Conservation (phyloP, 495 filamentous ascomycete species). For the Talaromyces proteolyticus region DNA sequence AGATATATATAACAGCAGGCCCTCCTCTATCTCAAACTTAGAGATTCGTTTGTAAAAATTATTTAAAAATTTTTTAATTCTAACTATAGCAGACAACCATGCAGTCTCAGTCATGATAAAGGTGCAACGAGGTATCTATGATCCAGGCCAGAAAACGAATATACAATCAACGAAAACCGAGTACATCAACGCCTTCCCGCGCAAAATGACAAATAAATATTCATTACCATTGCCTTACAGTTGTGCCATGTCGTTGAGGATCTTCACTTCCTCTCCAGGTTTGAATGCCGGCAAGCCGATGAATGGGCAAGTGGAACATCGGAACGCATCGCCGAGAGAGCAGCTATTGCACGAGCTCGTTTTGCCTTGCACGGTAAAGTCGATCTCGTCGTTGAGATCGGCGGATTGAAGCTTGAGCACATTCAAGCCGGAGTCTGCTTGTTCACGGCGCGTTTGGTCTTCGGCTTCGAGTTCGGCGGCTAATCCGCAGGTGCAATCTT, state of each 20-base stretch:
- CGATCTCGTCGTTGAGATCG: constrained; percentile 74
- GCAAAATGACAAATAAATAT: not conserved
- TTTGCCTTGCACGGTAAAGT: constrained; percentile 95
- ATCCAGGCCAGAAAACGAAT: not conserved
- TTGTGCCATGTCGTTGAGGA: constrained; percentile 83
- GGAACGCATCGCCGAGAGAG: constrained; percentile 83
- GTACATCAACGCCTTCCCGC: no score
- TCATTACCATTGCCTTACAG: no score
- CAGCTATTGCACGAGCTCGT: constrained; percentile 91
- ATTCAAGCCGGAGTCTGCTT: constrained; percentile 55
- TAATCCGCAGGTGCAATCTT: constrained; percentile 95
- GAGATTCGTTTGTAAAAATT: not conserved
- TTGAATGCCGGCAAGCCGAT: constrained; percentile 93
- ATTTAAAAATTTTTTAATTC: not conserved
- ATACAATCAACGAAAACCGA: not conserved
- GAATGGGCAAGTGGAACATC: constrained; percentile 82
- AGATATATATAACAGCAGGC: no score
- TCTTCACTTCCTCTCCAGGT: constrained; percentile 85
- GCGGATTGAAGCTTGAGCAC: constrained; percentile 67
- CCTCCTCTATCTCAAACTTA: not conserved
- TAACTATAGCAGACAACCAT: not conserved
- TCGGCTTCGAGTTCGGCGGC: constrained; percentile 73
- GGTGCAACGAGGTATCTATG: not conserved
- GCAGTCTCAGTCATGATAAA: no score
- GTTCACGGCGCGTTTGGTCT: constrained; percentile 61